phyloP scores from a whole-genome alignment of 306 rosid genomes.

The Crataegus laevigata region DNA sequence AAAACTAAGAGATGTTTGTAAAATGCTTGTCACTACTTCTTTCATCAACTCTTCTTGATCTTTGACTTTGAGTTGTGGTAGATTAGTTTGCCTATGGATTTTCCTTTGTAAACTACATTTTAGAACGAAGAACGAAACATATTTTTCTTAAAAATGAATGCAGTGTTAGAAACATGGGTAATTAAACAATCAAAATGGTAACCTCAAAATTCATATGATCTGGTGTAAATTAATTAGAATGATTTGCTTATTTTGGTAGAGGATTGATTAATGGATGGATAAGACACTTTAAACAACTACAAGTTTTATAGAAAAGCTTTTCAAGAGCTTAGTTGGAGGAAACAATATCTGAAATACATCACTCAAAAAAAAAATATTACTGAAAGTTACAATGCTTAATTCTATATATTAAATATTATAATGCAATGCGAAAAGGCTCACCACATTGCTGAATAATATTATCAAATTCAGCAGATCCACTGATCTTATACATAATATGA shows the following conservation, averaged over 20 bases:
- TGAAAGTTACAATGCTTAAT: background rate
- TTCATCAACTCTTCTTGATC: slow-evolving; percentile 22
- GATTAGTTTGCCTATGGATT: slow-evolving; percentile 2
- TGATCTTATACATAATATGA: background rate
- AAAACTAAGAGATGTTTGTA: slow-evolving; percentile 21
- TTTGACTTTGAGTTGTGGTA: slow-evolving; percentile 25
- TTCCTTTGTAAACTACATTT: slow-evolving; percentile 25
- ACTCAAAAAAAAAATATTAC: background rate
- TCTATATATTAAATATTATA: background rate
- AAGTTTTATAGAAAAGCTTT: background rate
- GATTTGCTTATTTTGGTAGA: background rate
- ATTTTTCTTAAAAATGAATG: background rate
- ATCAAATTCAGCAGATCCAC: background rate
- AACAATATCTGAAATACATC: background rate
- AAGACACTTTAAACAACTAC: background rate
- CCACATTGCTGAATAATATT: background rate
- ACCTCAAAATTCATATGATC: background rate
- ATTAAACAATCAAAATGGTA: background rate
- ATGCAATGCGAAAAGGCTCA: background rate
- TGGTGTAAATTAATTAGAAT: background rate
- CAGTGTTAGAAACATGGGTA: background rate
- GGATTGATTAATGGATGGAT: background rate
- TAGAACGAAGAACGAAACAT: background rate
- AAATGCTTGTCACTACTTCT: slow-evolving; percentile 16
- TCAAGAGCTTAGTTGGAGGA: background rate